Conservation (phyloP, 495 filamentous ascomycete species). For the Aspergillus asperescens region DNA sequence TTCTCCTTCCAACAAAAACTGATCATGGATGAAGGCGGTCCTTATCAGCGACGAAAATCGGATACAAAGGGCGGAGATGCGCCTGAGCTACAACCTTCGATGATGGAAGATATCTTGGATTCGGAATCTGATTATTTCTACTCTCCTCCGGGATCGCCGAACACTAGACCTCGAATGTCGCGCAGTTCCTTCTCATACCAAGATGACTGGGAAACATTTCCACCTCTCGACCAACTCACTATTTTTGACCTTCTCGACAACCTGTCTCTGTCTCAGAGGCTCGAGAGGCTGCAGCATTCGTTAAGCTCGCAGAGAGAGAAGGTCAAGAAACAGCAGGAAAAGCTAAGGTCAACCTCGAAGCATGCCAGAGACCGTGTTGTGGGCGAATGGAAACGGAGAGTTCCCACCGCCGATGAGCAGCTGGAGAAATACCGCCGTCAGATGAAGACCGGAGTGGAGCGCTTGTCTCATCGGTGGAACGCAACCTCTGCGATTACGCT, state of each 20-base stretch:
- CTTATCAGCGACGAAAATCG: conserved; percentile 25
- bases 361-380: conserved; percentile 69
- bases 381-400: conserved; percentile 76
- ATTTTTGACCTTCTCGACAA: conserved; percentile 94
- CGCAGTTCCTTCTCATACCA: conserved; percentile 76
- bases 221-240: conserved; percentile 85
- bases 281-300: conserved; percentile 81
- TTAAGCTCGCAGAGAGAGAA: conserved; percentile 77
- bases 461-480: conserved; percentile 78
- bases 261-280: conserved; percentile 76
- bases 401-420: conserved; percentile 85
- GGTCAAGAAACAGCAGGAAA: conserved; percentile 75
- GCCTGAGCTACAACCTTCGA: conserved; percentile 23
- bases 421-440: conserved; percentile 83
- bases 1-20: conserved; percentile 43
- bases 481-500: conserved; percentile 80
- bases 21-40: conserved; percentile 34
- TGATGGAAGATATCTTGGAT: conserved; percentile 24
- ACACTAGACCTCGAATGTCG: conserved; percentile 43
- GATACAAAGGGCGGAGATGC: conserved; percentile 24
- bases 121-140: conserved; percentile 29
- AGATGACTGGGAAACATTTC: conserved; percentile 83
- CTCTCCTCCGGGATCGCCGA: conserved; percentile 34
- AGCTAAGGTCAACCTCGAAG: conserved; percentile 53
- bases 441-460: conserved; percentile 83